phyloP scores from a whole-genome alignment of 148 eudicot species.

The Rhododendron williamsianum region DNA sequence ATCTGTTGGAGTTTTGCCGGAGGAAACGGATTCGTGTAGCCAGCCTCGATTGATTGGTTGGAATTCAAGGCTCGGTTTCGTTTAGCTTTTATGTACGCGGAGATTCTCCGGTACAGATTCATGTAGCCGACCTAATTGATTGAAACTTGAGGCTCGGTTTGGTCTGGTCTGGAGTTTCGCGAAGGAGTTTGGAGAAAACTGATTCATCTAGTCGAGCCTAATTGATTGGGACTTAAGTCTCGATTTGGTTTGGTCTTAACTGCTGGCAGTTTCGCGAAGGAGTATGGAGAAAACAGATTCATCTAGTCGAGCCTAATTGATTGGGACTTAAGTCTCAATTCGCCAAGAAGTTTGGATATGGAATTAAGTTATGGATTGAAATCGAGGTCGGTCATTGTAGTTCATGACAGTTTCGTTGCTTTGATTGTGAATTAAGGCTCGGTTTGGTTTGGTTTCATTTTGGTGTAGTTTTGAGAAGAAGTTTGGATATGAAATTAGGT shows the following conservation, averaged over 20 bases:
- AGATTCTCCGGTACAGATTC: neutral
- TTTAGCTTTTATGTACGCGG: neutral
- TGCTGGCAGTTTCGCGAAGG: neutral
- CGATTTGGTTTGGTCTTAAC: neutral
- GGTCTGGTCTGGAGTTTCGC: neutral
- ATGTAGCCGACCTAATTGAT: neutral
- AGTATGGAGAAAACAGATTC: neutral
- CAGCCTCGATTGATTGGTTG: neutral
- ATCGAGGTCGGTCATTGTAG: conserved; percentile 42
- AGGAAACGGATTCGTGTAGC: neutral
- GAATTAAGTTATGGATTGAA: conserved; percentile 28
- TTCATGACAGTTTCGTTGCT: conserved; percentile 29
- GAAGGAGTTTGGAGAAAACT: neutral
- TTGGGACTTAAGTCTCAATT: neutral
- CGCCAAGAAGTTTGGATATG: conserved; percentile 24
- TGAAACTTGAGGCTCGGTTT: neutral
- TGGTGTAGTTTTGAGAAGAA: conserved; percentile 18
- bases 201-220: neutral
- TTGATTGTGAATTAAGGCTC: neutral
- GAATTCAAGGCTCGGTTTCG: neutral
- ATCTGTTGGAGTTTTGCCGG: neutral
- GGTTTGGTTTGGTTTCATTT: neutral
- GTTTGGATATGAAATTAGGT: conserved; percentile 26
- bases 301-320: neutral
- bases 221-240: neutral